These are phyloP conservation scores for Farysia itapuensis DNA, from an alignment of 1,284 basidiomycete genomes.

Conservation along the genomic window DNA sequence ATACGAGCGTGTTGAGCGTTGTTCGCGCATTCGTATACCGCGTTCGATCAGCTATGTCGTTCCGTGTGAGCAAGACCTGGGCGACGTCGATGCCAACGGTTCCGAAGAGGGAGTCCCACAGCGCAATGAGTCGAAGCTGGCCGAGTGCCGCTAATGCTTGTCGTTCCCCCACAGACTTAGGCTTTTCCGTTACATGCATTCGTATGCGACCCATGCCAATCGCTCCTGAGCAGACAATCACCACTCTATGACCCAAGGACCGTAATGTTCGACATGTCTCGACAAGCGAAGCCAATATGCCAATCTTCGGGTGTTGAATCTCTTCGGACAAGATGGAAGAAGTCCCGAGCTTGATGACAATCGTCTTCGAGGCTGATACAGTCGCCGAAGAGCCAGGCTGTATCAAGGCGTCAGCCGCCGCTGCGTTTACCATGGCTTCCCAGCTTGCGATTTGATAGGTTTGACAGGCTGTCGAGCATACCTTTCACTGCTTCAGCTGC, in stretches of 20 bases:
- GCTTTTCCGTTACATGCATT: constrained; percentile 79
- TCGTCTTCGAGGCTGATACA: constrained; percentile 48
- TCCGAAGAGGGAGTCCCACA: constrained; percentile 95
- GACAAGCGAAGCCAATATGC: constrained; percentile 85
- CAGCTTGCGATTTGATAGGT: too few species aligned
- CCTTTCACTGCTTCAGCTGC: too few species aligned
- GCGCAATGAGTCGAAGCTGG: constrained; percentile 88
- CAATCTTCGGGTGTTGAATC: constrained; percentile 70
- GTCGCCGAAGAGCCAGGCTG: too few species aligned
- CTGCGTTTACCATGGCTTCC: too few species aligned
- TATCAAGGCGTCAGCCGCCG: too few species aligned
- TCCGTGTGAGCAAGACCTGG: constrained; percentile 88
- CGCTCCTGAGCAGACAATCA: constrained; percentile 92
- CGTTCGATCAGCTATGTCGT: constrained; percentile 82
- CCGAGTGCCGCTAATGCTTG: constrained; percentile 96
- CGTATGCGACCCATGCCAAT: constrained; percentile 91
- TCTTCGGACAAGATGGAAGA: constrained; percentile 54
- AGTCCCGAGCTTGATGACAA: constrained; percentile 59
- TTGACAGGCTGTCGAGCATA: too few species aligned
- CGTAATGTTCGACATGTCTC: constrained; percentile 84
- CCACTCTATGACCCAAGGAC: constrained; percentile 82
- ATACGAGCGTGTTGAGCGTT: constrained; percentile 53
- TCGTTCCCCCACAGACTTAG: constrained; percentile 84
- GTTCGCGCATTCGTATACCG: constrained; percentile 55
- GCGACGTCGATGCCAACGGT: constrained; percentile 92